phyloP scores from a whole-genome alignment of 176 grass and related monocot genomes.

The Zea mays region Zm-B73-REFERENCE-NAM-5.0 NC_050101.1:173221501-173222000 shows the following conservation, averaged over 20 bases:
- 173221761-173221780: background rate
- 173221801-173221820: background rate
- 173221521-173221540: slow-evolving; percentile 91
- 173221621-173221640: slow-evolving; percentile 1
- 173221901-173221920: slow-evolving; percentile 83
- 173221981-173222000: slow-evolving; percentile 12
- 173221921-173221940: slow-evolving; percentile 94
- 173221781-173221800: background rate
- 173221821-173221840: background rate
- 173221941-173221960: slow-evolving; percentile 94
- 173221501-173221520: slow-evolving; percentile 80
- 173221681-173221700: background rate
- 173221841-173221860: background rate
- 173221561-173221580: slow-evolving; percentile 23
- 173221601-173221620: slow-evolving; percentile 20
- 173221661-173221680: background rate
- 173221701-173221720: background rate
- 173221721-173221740: background rate
- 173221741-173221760: background rate
- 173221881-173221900: slow-evolving; percentile 93
- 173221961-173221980: slow-evolving; percentile 80
- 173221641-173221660: background rate
- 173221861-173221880: slow-evolving; percentile 62
- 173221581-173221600: background rate
- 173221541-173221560: slow-evolving; percentile 17